Conservation (phyloP, 2,329 filamentous ascomycete species). For the Fonsecaea erecta region DNA sequence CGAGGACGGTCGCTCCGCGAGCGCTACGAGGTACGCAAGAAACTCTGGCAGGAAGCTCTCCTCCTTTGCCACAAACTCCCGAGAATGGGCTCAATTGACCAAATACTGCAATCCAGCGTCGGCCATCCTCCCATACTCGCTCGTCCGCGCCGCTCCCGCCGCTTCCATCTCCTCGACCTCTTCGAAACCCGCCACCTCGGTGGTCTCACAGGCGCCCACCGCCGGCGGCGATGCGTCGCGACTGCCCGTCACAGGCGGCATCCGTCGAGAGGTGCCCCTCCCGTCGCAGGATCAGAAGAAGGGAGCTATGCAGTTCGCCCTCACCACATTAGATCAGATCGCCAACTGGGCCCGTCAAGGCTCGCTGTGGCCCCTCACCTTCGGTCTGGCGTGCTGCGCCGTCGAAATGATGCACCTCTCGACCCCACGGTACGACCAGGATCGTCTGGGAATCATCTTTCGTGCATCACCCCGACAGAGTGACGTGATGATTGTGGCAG, state of each 20-base stretch:
- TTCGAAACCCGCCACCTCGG: conserved; percentile 49
- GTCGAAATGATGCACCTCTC: conserved; percentile 93
- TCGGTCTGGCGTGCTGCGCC: conserved; percentile 86
- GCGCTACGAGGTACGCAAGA: conserved; percentile 58
- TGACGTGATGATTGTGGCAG: conserved; percentile 92
- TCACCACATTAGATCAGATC: conserved; percentile 64
- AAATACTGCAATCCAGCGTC: conserved; percentile 34
- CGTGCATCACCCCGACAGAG: conserved; percentile 84
- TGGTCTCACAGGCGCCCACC: conserved; percentile 44
- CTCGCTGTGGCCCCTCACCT: conserved; percentile 87
- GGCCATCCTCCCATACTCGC: conserved; percentile 38
- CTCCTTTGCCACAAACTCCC: conserved; percentile 30
- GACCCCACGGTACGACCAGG: conserved; percentile 85
- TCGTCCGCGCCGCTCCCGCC: conserved; percentile 44
- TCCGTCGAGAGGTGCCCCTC: conserved; percentile 54
- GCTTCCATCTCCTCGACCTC: conserved; percentile 49
- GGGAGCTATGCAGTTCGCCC: conserved; percentile 58
- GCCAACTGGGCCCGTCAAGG: conserved; percentile 84
- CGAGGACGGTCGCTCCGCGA: conserved; percentile 58
- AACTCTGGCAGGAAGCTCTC: conserved; percentile 17
- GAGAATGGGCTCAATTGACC: conserved; percentile 4
- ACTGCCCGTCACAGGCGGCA: conserved; percentile 46
- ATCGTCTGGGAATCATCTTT: conserved; percentile 88
- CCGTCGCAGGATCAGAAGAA: conserved; percentile 57
- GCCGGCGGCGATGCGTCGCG: conserved; percentile 42